These are phyloP conservation scores for Cadophora sp. DNA, from an alignment of 2,329 filamentous ascomycete species.

Conservation along the genomic window DNA sequence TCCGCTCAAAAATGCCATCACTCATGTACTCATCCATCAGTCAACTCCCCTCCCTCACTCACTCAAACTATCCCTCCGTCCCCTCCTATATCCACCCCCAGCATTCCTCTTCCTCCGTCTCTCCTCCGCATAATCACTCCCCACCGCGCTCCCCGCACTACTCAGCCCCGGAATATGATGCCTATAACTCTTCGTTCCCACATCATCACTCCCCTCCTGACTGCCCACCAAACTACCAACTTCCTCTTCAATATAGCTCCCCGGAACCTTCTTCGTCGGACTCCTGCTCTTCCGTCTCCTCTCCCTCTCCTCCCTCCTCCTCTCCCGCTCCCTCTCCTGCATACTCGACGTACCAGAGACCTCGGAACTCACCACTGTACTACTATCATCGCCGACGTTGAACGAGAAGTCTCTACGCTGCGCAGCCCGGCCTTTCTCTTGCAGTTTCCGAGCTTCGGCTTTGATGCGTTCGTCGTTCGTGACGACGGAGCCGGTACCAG, in stretches of 20 bases:
- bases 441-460: constrained; percentile 61
- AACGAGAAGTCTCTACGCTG: constrained; percentile 44
- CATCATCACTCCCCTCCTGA: constrained; percentile 38
- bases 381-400: constrained; percentile 42
- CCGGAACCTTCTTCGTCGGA: constrained; percentile 40
- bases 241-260: constrained; percentile 32
- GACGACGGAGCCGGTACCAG: constrained; percentile 10
- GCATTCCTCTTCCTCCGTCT: constrained; percentile 40
- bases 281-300: constrained; percentile 33
- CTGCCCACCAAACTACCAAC: constrained; percentile 16
- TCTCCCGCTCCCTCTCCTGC: constrained; percentile 27
- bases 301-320: constrained; percentile 31
- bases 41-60: constrained; percentile 4
- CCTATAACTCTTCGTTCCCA: constrained; percentile 45
- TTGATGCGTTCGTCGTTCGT: constrained; percentile 53
- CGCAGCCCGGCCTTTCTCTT: constrained; percentile 57
- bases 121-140: constrained; percentile 43
- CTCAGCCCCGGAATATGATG: constrained; percentile 44
- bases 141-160: constrained; percentile 25
- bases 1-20: background rate
- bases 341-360: constrained; percentile 16
- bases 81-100: constrained; percentile 35
- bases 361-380: constrained; percentile 28
- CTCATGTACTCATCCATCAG: background rate
- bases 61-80: constrained; percentile 22